These are phyloP conservation scores for Clonostachys rhizophaga DNA, from an alignment of 2,329 filamentous ascomycete species.

Conservation along the genomic window DNA sequence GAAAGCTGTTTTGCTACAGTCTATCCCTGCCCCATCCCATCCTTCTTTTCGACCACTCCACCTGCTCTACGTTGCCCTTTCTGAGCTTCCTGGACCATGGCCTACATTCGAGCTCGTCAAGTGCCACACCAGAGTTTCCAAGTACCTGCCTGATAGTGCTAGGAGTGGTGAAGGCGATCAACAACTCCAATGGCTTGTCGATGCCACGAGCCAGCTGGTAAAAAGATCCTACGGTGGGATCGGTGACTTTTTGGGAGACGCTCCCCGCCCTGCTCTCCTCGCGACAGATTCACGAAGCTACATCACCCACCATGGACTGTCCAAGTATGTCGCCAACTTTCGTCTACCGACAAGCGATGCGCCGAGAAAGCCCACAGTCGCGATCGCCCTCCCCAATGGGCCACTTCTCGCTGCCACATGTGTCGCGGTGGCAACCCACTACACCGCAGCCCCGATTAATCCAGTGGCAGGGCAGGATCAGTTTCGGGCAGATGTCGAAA, in stretches of 20 bases:
- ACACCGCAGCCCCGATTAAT: constrained; percentile 47
- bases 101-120: constrained; percentile 19
- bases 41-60: constrained; percentile 15
- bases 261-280: constrained; percentile 18
- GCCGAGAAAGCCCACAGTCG: constrained; percentile 34
- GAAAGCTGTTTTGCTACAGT: constrained; percentile 11
- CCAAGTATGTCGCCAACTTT: constrained; percentile 23
- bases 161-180: constrained; percentile 15
- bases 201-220: constrained; percentile 12
- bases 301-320: constrained; percentile 23
- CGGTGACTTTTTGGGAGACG: constrained; percentile 23
- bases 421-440: constrained; percentile 42
- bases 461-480: constrained; percentile 41
- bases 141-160: constrained; percentile 24
- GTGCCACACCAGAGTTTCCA: constrained; percentile 26
- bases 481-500: constrained; percentile 42
- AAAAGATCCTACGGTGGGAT: constrained; percentile 28
- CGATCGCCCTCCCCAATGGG: constrained; percentile 48
- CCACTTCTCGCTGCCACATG: constrained; percentile 44
- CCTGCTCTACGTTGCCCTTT: constrained; percentile 14
- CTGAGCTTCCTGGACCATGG: constrained; percentile 17
- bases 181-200: constrained; percentile 7
- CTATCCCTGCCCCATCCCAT: constrained; percentile 9
- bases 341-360: constrained; percentile 13
- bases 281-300: constrained; percentile 11